phyloP scores from a whole-genome alignment of 2,329 filamentous ascomycete species.

The Alternaria hordeiaustralica region DNA sequence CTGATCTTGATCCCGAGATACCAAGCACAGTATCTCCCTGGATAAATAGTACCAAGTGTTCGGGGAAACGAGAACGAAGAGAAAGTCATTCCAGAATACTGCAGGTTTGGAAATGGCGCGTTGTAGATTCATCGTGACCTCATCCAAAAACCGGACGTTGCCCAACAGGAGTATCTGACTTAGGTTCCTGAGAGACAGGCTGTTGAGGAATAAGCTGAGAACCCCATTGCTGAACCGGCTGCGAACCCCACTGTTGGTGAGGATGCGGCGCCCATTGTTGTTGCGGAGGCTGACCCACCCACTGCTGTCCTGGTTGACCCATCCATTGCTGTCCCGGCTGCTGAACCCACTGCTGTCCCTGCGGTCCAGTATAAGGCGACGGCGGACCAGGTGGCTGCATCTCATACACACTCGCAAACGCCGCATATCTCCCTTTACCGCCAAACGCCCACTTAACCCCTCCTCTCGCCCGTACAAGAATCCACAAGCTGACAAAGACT shows the following conservation, averaged over 20 bases:
- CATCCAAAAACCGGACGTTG: slow-evolving; percentile 6
- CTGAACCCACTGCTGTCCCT: not conserved
- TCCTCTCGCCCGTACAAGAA: slow-evolving; percentile 33
- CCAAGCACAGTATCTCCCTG: not conserved
- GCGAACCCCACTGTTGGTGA: slow-evolving; percentile 5
- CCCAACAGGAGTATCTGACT: slow-evolving; percentile 2
- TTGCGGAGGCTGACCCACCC: slow-evolving; percentile 5
- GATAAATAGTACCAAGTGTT: not conserved
- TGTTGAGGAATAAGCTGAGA: not conserved
- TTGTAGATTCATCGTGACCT: not conserved
- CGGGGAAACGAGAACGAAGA: too few species aligned
- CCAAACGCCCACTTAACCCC: slow-evolving; percentile 36
- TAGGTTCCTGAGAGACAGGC: not conserved
- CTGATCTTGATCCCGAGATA: not conserved
- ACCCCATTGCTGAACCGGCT: not conserved
- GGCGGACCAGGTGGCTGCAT: slow-evolving; percentile 14
- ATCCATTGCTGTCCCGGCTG: slow-evolving; percentile 10
- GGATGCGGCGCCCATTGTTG: slow-evolving; percentile 18
- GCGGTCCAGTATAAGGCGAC: slow-evolving; percentile 2
- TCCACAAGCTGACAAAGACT: slow-evolving; percentile 24
- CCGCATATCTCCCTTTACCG: slow-evolving; percentile 37
- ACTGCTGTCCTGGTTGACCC: slow-evolving; percentile 11
- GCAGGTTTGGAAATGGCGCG: not conserved
- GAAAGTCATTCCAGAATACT: not conserved
- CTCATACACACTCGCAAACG: slow-evolving; percentile 34